These are phyloP conservation scores for Diplosphaera chodatii DNA, from an alignment of 139 green algal genomes.

Conservation along the genomic window DNA sequence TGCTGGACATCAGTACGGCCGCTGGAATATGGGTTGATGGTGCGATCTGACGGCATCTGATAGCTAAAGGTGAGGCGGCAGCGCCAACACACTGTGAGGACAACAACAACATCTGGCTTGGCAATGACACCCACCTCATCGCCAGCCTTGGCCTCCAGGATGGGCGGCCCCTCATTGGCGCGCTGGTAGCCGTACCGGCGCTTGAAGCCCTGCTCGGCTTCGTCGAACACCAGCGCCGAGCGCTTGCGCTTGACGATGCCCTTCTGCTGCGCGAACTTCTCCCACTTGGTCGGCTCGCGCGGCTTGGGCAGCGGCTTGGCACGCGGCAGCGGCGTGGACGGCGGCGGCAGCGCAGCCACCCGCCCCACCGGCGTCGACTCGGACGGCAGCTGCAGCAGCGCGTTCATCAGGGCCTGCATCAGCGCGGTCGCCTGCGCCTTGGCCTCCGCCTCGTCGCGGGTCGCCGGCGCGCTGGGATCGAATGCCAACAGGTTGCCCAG, in stretches of 20 bases:
- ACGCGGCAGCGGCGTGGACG: constrained; percentile 64
- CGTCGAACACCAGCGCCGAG: constrained; percentile 83
- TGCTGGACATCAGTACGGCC: too few species aligned
- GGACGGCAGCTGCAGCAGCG: constrained; percentile 70
- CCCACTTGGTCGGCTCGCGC: constrained; percentile 82
- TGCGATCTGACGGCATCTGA: too few species aligned
- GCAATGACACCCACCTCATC: constrained; percentile 50
- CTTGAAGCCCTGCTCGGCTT: constrained; percentile 64
- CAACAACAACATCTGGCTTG: too few species aligned
- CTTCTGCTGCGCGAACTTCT: constrained; percentile 91
- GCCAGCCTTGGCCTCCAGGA: constrained; percentile 77
- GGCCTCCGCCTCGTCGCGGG: constrained; percentile 27
- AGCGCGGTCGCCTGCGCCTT: constrained; percentile 50
- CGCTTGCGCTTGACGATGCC: constrained; percentile 91
- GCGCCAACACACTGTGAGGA: too few species aligned
- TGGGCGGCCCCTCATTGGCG: constrained; percentile 58
- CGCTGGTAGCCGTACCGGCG: constrained; percentile 86
- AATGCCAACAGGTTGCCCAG: constrained; percentile 75
- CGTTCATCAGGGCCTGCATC: constrained; percentile 58
- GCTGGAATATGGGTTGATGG: too few species aligned
- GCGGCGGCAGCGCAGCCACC: constrained; percentile 65
- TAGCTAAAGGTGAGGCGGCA: too few species aligned
- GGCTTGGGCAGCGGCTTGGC: constrained; percentile 79
- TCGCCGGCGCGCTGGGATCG: constrained; percentile 61
- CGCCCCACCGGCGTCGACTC: constrained; percentile 53